Evolutionary conservation across 2,329 filamentous ascomycete genomes (phyloP).

Genomic region (Aspergillus sojae): DNA sequence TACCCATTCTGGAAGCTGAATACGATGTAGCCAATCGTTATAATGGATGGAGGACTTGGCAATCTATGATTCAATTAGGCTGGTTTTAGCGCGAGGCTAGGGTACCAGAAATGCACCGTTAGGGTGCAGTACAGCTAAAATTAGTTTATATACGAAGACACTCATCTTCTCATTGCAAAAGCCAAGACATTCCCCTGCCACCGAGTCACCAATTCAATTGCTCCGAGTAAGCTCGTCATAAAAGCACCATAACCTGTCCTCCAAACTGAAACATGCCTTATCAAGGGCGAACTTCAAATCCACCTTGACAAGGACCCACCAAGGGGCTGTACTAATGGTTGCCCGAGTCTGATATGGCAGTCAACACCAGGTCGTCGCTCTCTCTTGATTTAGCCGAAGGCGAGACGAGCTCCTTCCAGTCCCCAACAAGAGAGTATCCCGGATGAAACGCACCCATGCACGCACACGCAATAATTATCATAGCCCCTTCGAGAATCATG

Average conservation of each 20-base stretch:
- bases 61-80: not conserved
- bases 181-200: not conserved
- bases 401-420: not conserved
- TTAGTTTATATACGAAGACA: not conserved
- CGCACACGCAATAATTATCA: slow-evolving; percentile 53
- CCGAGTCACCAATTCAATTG: too few species aligned
- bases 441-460: slow-evolving; percentile 54
- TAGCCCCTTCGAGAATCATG: slow-evolving; percentile 57
- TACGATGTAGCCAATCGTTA: not conserved
- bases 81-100: not conserved
- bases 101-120: not conserved
- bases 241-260: not conserved
- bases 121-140: not conserved
- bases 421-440: slow-evolving; percentile 22
- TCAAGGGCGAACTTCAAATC: not conserved
- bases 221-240: too few species aligned
- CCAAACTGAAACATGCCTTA: not conserved
- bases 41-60: not conserved
- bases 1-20: not conserved
- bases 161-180: not conserved
- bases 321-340: not conserved
- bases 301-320: not conserved
- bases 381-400: not conserved
- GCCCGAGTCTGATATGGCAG: not conserved
- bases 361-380: not conserved